phyloP scores from a whole-genome alignment of 140 eudicot species.

The Stevia rebaudiana region DNA sequence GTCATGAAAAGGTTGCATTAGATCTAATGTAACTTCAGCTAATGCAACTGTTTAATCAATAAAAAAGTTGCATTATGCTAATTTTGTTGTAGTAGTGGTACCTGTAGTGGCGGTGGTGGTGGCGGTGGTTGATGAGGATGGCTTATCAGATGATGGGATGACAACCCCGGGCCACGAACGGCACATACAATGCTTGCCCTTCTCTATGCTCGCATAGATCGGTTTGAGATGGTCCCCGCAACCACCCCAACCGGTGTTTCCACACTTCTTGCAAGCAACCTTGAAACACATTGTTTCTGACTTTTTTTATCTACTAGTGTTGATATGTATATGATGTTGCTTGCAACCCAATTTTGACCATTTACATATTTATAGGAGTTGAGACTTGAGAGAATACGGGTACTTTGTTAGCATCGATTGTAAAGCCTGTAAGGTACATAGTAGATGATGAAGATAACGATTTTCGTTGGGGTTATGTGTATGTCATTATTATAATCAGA shows the following conservation, averaged over 20 bases:
- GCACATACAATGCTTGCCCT: constrained; percentile 71
- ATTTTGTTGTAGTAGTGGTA: too few relatives aligned
- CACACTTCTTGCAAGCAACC: constrained; percentile 59
- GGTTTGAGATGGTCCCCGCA: constrained; percentile 61
- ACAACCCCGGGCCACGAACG: constrained; percentile 78
- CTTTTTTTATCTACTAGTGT: not conserved
- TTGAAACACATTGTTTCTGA: constrained; percentile 45
- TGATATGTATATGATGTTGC: not conserved
- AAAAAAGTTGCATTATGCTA: not conserved
- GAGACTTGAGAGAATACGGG: not conserved
- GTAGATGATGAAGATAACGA: not conserved
- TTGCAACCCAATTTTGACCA: not conserved
- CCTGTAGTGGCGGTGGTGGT: constrained; percentile 12
- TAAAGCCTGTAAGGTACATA: not conserved
- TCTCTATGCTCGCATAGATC: constrained; percentile 44
- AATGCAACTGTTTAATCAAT: too few relatives aligned
- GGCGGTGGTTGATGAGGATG: constrained; percentile 20
- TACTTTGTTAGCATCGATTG: not conserved
- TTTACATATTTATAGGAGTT: not conserved
- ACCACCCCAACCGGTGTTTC: constrained; percentile 67
- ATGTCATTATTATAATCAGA: not conserved
- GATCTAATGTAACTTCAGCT: too few relatives aligned
- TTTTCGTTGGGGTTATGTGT: not conserved
- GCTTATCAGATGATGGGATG: constrained; percentile 31
- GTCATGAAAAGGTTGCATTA: too few relatives aligned